Conservation (phyloP, 2,329 filamentous ascomycete genomes). For the Sordariomycetes sp. region DNA sequence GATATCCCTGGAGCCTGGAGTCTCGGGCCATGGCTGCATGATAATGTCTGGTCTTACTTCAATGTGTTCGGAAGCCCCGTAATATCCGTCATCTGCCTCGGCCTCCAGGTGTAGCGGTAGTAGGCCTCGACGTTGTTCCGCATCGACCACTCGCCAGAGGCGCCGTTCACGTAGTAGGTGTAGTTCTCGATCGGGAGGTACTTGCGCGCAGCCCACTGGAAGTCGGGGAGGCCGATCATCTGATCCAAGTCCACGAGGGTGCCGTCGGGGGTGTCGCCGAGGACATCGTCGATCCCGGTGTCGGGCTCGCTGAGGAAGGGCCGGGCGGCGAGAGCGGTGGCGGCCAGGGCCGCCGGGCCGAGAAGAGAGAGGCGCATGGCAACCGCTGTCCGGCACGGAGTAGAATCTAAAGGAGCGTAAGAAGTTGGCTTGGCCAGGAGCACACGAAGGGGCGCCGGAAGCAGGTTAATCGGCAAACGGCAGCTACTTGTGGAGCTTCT, state of each 20-base stretch:
- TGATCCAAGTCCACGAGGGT: slow-evolving; percentile 18
- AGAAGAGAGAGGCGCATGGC: slow-evolving; percentile 9
- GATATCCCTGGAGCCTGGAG: not conserved
- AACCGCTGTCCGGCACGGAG: too few relatives aligned
- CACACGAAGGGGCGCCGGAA: too few relatives aligned
- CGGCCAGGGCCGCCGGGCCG: slow-evolving; percentile 15
- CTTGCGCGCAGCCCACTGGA: slow-evolving; percentile 39
- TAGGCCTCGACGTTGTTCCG: slow-evolving; percentile 46
- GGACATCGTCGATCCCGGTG: slow-evolving; percentile 28
- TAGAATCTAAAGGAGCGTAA: too few relatives aligned
- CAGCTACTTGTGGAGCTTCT: too few relatives aligned
- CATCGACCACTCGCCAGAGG: slow-evolving; percentile 44
- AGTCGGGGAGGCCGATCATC: slow-evolving; percentile 40
- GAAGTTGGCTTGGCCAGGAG: too few relatives aligned
- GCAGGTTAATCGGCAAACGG: too few relatives aligned
- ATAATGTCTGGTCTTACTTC: too few relatives aligned
- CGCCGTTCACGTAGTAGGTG: slow-evolving; percentile 47
- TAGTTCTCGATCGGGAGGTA: slow-evolving; percentile 34
- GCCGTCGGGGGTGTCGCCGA: slow-evolving; percentile 19
- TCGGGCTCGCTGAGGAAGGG: slow-evolving; percentile 33
- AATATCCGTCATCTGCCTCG: slow-evolving; percentile 39
- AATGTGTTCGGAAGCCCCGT: slow-evolving; percentile 28
- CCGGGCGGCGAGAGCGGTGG: slow-evolving; percentile 27
- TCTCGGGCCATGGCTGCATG: not conserved
- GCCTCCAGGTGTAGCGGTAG: slow-evolving; percentile 34